Conservation (phyloP, 306 rosid genomes). For the Cucurbita ficifolia region DNA sequence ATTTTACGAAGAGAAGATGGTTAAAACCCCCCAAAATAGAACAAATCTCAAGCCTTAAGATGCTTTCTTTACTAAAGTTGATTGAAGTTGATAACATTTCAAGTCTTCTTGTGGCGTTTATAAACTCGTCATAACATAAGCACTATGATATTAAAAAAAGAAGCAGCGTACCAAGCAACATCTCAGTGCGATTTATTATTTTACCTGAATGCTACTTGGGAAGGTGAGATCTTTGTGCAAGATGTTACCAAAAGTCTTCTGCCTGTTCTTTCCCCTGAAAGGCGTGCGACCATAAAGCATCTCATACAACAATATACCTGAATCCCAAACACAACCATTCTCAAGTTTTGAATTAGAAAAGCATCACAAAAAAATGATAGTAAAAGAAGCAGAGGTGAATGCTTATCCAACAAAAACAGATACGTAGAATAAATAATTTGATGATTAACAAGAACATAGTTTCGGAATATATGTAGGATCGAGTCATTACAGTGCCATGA, state of each 20-base stretch:
- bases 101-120: not conserved
- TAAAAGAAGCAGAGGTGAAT: not conserved
- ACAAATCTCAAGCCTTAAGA: no score
- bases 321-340: conserved; percentile 13
- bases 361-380: not conserved
- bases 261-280: conserved; percentile 91
- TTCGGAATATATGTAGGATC: no score
- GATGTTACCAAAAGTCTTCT: conserved; percentile 77
- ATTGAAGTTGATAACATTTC: not conserved
- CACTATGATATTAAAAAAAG: not conserved
- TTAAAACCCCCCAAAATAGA: no score
- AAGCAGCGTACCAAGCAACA: not conserved
- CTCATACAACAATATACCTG: conserved; percentile 88
- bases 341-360: not conserved
- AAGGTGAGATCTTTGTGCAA: conserved; percentile 93
- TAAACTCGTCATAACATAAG: not conserved
- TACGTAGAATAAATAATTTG: not conserved
- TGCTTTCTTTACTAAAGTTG: not conserved
- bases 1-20: not conserved
- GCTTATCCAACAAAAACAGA: not conserved
- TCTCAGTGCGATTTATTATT: not conserved
- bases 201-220: conserved; percentile 89
- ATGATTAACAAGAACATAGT: not conserved
- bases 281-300: conserved; percentile 97
- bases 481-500: not conserved